phyloP scores from a whole-genome alignment of 139 green algal genomes.

The Yamagishiella unicocca region DNA sequence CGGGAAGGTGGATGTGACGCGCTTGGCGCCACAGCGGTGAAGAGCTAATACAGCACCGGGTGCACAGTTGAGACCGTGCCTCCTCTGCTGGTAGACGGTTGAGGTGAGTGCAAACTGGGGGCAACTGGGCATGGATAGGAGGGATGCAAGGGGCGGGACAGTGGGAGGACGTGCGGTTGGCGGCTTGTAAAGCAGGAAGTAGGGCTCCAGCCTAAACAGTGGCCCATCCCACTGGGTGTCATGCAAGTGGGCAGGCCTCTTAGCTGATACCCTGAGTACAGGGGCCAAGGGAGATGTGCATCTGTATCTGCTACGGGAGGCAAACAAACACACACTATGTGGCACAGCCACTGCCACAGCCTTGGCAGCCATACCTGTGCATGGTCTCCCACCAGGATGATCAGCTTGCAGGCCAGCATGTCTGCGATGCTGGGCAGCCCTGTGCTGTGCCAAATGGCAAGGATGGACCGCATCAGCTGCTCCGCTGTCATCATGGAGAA shows the following conservation, averaged over 20 bases:
- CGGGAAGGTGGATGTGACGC: background rate
- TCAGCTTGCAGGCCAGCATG: background rate
- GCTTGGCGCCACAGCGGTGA: background rate
- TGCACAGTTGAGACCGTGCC: background rate
- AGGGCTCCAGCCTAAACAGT: too few species aligned
- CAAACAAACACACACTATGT: too few species aligned
- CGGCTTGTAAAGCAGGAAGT: too few species aligned
- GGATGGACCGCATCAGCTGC: background rate
- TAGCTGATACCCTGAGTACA: too few species aligned
- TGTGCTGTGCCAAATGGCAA: background rate
- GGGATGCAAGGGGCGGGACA: too few species aligned
- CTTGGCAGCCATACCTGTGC: too few species aligned
- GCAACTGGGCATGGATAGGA: background rate
- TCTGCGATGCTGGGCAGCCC: background rate
- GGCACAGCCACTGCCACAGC: too few species aligned
- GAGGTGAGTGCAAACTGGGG: background rate
- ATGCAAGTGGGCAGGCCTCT: too few species aligned
- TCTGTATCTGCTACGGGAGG: too few species aligned
- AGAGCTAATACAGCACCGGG: background rate
- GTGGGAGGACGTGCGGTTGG: too few species aligned
- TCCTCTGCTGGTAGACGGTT: background rate
- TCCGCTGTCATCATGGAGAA: background rate
- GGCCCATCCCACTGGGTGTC: too few species aligned
- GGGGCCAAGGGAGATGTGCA: too few species aligned
- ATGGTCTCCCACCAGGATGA: constrained; percentile 3